Evolutionary conservation across 1,139 yeast genomes (phyloP), one percentile per base, ranked within the genome.

Genomic region (Keqinozyma sinolaborantium): DNA sequence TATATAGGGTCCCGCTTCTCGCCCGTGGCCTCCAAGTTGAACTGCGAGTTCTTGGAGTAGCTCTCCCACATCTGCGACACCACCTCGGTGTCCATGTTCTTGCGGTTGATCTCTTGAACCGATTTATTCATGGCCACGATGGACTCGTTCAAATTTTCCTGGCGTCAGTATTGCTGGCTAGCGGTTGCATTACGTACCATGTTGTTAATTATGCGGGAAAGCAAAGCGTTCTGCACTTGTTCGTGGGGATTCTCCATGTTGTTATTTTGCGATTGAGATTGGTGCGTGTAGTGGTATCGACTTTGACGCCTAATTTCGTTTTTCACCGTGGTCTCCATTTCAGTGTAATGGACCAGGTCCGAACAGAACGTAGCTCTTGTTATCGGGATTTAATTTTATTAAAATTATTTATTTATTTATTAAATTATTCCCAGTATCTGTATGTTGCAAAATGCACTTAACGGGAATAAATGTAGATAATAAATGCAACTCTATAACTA

Each of bases 231-330:
- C 50, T 88, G 96, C 6, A 79, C 85, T 50, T 83, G 86, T 48
- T 85, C 95, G 51, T 87, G 94, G 3, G 96, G 97, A 48, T 87
- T 87, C 59, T 85, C 92, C 95, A 85, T 83, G 8, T 26, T 24
- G 14, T 16, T n/a, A n/a, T n/a, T n/a, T n/a, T n/a, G n/a, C n/a
- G n/a, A n/a, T n/a, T n/a, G n/a, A n/a, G n/a, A n/a, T n/a, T n/a
- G n/a, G n/a, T n/a, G n/a, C n/a, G n/a, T n/a, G n/a, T n/a, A n/a
- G n/a, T n/a, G n/a, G n/a, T n/a, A n/a, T n/a, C n/a, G n/a, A n/a
- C n/a, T n/a, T n/a, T n/a, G n/a, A n/a, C n/a, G n/a, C n/a, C n/a
- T n/a, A n/a, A n/a, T n/a, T n/a, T n/a, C n/a, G n/a, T n/a, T n/a
- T n/a, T n/a, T n/a, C n/a, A n/a, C n/a, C n/a, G n/a, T n/a, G n/a